Evolutionary conservation across 352 stramenopile species (phyloP), one percentile per base, ranked within the genome.

Genomic region (Thalassiosira mediterranea): DNA sequence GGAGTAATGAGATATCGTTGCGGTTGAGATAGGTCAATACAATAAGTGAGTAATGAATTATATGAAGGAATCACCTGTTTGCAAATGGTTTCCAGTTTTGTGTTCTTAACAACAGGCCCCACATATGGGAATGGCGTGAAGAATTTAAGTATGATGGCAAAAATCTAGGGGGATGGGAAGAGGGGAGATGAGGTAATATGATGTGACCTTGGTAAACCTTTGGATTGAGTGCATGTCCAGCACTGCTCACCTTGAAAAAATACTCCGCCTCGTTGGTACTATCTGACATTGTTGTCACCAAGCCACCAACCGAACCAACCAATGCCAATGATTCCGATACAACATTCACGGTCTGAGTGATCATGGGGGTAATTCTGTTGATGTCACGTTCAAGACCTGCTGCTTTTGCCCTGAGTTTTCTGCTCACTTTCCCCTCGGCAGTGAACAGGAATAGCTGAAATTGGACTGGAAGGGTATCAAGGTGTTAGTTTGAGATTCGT

Each of bases 391-490:
- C 25, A 37, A 71, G 32, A 4, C 47, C 49, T 37, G 47, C 49
- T 2, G 25, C n/a, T 15, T 29, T 44, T 37, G 61, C 44, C 21
- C 32, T 49, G 3, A 71, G 48, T 13, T 49, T 60, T 38, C 61
- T 23, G 47, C 47, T 71, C 4, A 13, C 3, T 59, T 68, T 68
- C 28, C 59, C 59, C 37, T 67, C 58, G 21, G 28, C 47, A 38
- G 47, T 31, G 29, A 63, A 71, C 23, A 71, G 28, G 13, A 48
- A 71, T 2, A 71, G 51, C n/a, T 71, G 61, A 40, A 53, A 71
- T 29, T 40, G 23, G n/a, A 63, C 8, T n/a, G n/a, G 37, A n/a
- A 10, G n/a, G n/a, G 37, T 44, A 44, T 15, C 10, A 15, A n/a
- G n/a, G 37, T 10, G n/a, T n/a, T n/a, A 10, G 10, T 44, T 44